Evolutionary conservation across 106 monocot species (phyloP), one percentile per base, ranked within the genome.

Genomic region (Allium sativum): DNA sequence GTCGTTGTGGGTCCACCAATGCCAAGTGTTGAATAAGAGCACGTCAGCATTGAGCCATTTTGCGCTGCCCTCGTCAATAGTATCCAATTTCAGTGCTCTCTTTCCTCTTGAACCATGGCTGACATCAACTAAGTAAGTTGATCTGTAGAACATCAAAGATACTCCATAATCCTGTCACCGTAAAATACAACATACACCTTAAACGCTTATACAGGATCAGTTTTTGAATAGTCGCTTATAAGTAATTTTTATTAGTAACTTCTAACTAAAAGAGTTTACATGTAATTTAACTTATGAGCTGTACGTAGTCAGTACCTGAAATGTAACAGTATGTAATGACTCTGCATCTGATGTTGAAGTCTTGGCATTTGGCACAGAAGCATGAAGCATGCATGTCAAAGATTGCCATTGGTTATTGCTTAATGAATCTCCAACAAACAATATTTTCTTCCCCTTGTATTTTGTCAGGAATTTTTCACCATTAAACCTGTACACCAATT

Each of bases 401-500:
- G 93, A 93, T 53, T 86, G 73, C 75, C 75, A 93, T 59, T 93
- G 89, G 64, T 93, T 93, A 52, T 78, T 41, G 57, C 82, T 89
- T 7, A 93, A 44, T 42, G 93, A 93, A 65, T 93, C 93, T 12
- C 93, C 93, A 8, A 93, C 93, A 48, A 93, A 85, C 93, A 93
- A 82, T 3, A 93, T 67, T 76, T 83, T 93, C 82, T 76, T 85
- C 13, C 85, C 80, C 9, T 51, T 76, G 70, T 61, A 73, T 42
- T 45, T 79, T 55, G 3, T 45, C 65, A 86, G 46, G 56, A 82
- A 75, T 45, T 67, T 70, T 66, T 54, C 3, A 7, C 81, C 86
- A 42, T 86, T 64, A 52, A 86, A 86, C 47, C 85, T 85, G 21
- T 43, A 52, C 0, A 15, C 56, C 22, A 6, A 13, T 43, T 12